These are phyloP conservation scores for Acanthamoeba triangularis DNA, from an alignment of 208 protist species.

Conservation along the genomic window DNA sequence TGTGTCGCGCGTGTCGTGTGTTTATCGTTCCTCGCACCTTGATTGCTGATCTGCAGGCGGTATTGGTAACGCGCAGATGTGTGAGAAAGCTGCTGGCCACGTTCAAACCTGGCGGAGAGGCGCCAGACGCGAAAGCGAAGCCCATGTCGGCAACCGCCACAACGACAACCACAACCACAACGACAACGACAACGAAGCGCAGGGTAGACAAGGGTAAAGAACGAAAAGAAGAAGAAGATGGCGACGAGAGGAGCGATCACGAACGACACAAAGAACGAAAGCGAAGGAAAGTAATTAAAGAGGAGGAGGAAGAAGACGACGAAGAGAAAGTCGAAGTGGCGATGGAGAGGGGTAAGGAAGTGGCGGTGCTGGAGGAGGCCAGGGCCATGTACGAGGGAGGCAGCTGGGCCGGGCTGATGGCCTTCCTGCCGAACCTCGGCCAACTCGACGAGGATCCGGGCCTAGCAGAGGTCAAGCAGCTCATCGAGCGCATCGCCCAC, in stretches of 20 bases:
- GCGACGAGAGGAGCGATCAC: background rate
- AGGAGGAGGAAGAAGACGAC: background rate
- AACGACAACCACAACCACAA: background rate
- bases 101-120: background rate
- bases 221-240: background rate
- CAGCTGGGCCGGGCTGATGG: background rate
- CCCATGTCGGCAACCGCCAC: background rate
- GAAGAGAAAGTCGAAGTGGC: background rate
- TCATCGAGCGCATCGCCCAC: background rate
- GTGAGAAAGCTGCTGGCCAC: slow-evolving; percentile 2
- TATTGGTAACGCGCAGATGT: background rate
- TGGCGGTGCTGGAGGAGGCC: background rate
- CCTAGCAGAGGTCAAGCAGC: background rate
- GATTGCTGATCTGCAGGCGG: background rate
- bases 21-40: background rate
- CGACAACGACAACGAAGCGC: background rate
- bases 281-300: background rate
- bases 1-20: background rate
- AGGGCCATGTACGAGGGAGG: background rate
- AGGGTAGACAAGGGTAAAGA: background rate
- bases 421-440: background rate
- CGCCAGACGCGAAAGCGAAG: background rate
- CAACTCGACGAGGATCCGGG: background rate
- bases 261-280: background rate
- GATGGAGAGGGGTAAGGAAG: background rate